Conservation (phyloP, 2,329 filamentous ascomycete species). For the Cryoendolithus antarcticus region DNA sequence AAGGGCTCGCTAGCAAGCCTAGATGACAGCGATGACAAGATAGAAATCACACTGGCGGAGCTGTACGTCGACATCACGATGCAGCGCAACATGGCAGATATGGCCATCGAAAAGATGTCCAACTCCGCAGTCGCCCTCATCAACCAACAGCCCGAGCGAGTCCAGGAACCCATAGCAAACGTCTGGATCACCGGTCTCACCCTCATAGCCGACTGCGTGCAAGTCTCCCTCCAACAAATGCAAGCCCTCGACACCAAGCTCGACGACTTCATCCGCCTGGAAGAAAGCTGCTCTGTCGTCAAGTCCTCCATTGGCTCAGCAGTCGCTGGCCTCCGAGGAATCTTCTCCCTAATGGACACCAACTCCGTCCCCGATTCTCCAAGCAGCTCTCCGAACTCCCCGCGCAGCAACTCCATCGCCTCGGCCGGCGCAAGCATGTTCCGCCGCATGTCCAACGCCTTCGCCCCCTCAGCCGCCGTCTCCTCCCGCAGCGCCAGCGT, state of each 20-base stretch:
- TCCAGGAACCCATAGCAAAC: conserved; percentile 31
- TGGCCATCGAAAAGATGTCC: conserved; percentile 35
- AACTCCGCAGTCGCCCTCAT: conserved; percentile 33
- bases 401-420: conserved; percentile 17
- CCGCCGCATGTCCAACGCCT: conserved; percentile 23
- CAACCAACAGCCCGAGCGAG: conserved; percentile 26
- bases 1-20: conserved; percentile 23
- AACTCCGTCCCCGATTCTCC: conserved; percentile 5
- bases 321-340: conserved; percentile 31
- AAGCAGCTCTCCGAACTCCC: conserved; percentile 6
- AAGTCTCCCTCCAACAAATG: conserved; percentile 30
- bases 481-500: conserved; percentile 13
- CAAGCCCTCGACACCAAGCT: conserved; percentile 27
- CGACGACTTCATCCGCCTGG: conserved; percentile 34
- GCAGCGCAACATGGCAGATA: conserved; percentile 33
- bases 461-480: conserved; percentile 8
- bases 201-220: conserved; percentile 33
- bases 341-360: conserved; percentile 33
- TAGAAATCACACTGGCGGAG: conserved; percentile 20
- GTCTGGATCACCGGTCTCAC: conserved; percentile 34
- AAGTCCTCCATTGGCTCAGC: conserved; percentile 29
- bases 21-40: conserved; percentile 15
- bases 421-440: conserved; percentile 18
- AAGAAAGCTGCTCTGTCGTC: conserved; percentile 32
- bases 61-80: conserved; percentile 33